phyloP scores from a whole-genome alignment of 257 asterid species.

The Scutellaria barbata region DNA sequence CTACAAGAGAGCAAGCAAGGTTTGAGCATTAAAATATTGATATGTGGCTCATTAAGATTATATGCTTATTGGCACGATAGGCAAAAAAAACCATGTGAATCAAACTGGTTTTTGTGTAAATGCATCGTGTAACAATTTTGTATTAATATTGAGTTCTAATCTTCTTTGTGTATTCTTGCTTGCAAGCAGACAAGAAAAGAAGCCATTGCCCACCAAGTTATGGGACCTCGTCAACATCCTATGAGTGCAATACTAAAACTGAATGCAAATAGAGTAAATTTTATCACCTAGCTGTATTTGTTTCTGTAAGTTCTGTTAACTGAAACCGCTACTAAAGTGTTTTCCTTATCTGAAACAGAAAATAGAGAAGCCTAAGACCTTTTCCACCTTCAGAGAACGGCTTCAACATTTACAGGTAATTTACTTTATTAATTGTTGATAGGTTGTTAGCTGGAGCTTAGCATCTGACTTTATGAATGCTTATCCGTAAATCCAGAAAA shows the following conservation, averaged over 20 bases:
- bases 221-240: constrained; percentile 82
- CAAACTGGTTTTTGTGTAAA: constrained; percentile 1
- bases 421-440: constrained; percentile 25
- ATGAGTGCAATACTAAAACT: constrained; percentile 54
- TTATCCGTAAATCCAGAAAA: constrained; percentile 60
- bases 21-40: constrained; percentile 33
- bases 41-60: not conserved
- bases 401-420: constrained; percentile 93
- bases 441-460: constrained; percentile 28
- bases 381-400: constrained; percentile 85
- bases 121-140: not conserved
- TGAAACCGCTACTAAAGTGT: constrained; percentile 23
- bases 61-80: not conserved
- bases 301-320: constrained; percentile 4
- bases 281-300: constrained; percentile 26
- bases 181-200: constrained; percentile 61
- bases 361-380: constrained; percentile 63
- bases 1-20: constrained; percentile 66
- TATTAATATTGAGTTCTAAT: constrained; percentile 29
- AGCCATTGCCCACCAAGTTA: constrained; percentile 74
- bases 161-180: constrained; percentile 33
- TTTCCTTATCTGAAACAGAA: constrained; percentile 55
- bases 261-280: constrained; percentile 64
- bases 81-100: not conserved
- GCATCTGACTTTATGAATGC: constrained; percentile 33